phyloP scores from a whole-genome alignment of 177 flowering plant genomes.

The Telopea speciosissima region DNA sequence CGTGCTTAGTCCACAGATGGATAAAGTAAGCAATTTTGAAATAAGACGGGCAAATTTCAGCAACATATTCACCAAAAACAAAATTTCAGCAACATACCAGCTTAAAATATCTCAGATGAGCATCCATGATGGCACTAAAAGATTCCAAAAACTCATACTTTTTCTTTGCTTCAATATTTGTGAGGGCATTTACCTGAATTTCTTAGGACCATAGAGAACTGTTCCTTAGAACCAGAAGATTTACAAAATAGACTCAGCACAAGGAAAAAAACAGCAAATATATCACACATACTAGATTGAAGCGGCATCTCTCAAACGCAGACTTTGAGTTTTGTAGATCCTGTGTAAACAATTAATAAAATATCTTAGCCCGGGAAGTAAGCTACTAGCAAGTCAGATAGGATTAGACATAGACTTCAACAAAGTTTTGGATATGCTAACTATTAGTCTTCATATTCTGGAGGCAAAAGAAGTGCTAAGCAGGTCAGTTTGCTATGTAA shows the following conservation, averaged over 20 bases:
- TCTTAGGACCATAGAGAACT: constrained; percentile 34
- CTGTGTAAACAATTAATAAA: constrained; percentile 26
- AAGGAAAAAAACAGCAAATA: constrained; percentile 8
- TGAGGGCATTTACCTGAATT: constrained; percentile 76
- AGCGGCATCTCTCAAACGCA: constrained; percentile 89
- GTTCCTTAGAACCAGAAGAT: constrained; percentile 20
- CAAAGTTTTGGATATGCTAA: not conserved
- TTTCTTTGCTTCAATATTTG: constrained; percentile 83
- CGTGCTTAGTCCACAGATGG: not conserved
- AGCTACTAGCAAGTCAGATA: not conserved
- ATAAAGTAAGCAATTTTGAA: constrained; percentile 3
- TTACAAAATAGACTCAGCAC: not conserved
- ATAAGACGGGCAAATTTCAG: not conserved
- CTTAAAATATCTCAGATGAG: constrained; percentile 86
- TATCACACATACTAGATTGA: constrained; percentile 67
- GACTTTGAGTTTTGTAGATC: constrained; percentile 87
- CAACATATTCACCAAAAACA: constrained; percentile 25
- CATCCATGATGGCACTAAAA: constrained; percentile 92
- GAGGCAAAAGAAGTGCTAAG: not conserved
- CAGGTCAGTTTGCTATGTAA: not conserved
- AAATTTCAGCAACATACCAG: constrained; percentile 38
- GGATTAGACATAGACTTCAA: not conserved
- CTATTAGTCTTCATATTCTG: not conserved
- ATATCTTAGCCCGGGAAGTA: not conserved
- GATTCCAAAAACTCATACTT: constrained; percentile 87